Base-by-base conservation (phyloP, 2,329 filamentous ascomycete genomes). In the Ascochyta viciae-villosae region DNA sequence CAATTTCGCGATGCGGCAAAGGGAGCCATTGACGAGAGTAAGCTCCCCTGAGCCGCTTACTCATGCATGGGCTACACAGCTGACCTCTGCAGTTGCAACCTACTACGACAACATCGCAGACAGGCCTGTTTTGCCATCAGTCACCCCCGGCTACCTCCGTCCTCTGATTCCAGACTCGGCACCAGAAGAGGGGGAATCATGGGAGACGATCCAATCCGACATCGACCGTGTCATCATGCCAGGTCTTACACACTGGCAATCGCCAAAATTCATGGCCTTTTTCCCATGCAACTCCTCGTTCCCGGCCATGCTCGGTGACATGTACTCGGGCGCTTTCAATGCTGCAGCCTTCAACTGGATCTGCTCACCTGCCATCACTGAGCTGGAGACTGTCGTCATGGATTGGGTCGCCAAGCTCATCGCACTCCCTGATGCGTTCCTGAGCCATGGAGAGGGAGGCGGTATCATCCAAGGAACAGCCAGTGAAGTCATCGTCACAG, bases 301-400 rank as follows among this genome's bases (percentile, higher is more conserved):
- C 72, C 92, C 94, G 0, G 86, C 88, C 26, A 94, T 96, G 75
- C 83, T 98, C 10, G 94, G 92, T 19, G 94, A 98, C 78, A 87
- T 98, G 80, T 98, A 96, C 81, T 91, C 87, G 39, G 88, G 91
- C 5, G 89, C 92, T 6, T 93, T 97, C 77, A 95, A 88, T 12
- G 91, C 91, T 15, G 92, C 94, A 1, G 92, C 92, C 35, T 98
- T 98, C 82, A 98, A 98, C 78, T 98, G 94, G 94, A 87, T 97
- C 62, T 97, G 94, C 78, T 92, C 89, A 6, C 94, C 94, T 0
- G 92, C 90, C 6, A 89, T 95, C 16, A 98, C 94, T 0, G 94
- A 98, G 78, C 84, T 98, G 43, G 94, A 98, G 81, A 96, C 93
- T 0, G 84, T 97, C 23, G 89, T 96, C 39, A 83, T 97, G 74